A percentile compares a stretch with the other conserved stretches of the same genome.
These are phyloP conservation scores for Knufia fluminis DNA, from an alignment of 2,329 filamentous ascomycete genomes.

Conservation along the genomic window DNA sequence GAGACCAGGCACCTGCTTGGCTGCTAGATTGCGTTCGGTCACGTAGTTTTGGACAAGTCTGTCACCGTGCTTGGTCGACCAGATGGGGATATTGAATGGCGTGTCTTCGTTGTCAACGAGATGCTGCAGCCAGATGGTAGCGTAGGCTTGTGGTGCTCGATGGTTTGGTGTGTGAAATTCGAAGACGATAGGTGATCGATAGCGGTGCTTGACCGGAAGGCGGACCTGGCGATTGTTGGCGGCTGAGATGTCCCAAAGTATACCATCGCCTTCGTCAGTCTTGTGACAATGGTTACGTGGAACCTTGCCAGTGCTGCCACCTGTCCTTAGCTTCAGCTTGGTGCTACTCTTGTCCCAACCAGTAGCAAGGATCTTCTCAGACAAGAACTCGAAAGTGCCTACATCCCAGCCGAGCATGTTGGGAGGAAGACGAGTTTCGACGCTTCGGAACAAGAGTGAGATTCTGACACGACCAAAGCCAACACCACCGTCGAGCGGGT, in stretches of 20 bases:
- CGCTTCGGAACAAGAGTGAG: slow-evolving; percentile 78
- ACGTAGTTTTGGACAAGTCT: slow-evolving; percentile 88
- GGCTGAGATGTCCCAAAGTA: slow-evolving; percentile 50
- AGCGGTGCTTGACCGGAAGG: slow-evolving; percentile 81
- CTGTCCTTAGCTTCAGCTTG: slow-evolving; percentile 71
- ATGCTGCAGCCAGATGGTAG: slow-evolving; percentile 77
- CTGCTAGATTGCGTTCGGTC: slow-evolving; percentile 62
- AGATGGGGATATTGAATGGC: slow-evolving; percentile 80
- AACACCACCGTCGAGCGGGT: slow-evolving; percentile 89
- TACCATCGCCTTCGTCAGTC: slow-evolving; percentile 49
- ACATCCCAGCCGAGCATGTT: slow-evolving; percentile 87
- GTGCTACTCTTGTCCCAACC: slow-evolving; percentile 54
- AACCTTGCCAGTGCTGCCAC: slow-evolving; percentile 68
- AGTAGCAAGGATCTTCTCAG: slow-evolving; percentile 51
- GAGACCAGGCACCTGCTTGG: slow-evolving; percentile 57
- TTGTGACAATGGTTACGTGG: slow-evolving; percentile 53
- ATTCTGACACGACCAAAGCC: slow-evolving; percentile 85
- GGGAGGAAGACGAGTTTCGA: slow-evolving; percentile 78
- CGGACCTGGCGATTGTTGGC: slow-evolving; percentile 50
- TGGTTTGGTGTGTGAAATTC: slow-evolving; percentile 67
- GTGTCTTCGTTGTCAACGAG: slow-evolving; percentile 69
- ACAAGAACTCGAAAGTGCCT: slow-evolving; percentile 82
- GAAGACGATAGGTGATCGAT: slow-evolving; percentile 80
- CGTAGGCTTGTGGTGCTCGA: slow-evolving; percentile 63
- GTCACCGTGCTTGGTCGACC: slow-evolving; percentile 65